Conservation (phyloP, 176 grass and related monocot species). For the Carex myosuroides region DNA sequence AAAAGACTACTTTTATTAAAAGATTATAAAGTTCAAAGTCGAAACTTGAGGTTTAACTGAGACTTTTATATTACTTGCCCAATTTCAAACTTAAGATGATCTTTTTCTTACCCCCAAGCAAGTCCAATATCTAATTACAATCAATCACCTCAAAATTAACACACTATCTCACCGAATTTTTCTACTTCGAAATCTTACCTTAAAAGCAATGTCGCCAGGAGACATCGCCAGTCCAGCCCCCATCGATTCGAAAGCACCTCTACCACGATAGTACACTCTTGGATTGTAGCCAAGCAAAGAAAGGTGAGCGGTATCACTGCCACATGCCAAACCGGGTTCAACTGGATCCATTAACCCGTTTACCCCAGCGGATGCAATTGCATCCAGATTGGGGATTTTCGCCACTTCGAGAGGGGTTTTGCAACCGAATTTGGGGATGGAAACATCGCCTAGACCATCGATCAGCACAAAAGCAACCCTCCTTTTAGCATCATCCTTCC, state of each 20-base stretch:
- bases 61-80: background rate
- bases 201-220: constrained; percentile 95
- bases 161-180: background rate
- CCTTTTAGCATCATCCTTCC: constrained; percentile 1
- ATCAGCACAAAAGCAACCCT: constrained; percentile 71
- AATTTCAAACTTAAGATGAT: background rate
- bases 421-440: constrained; percentile 40
- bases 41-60: background rate
- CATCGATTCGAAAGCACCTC: constrained; percentile 98
- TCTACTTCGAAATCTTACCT: constrained; percentile 31
- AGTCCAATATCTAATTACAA: background rate
- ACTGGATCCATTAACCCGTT: constrained; percentile 91
- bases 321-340: constrained; percentile 73
- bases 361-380: constrained; percentile 63
- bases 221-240: constrained; percentile 82
- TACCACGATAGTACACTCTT: constrained; percentile 74
- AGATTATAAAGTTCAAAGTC: background rate
- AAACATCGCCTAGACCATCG: constrained; percentile 77
- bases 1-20: background rate
- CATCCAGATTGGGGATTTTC: constrained; percentile 42
- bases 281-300: constrained; percentile 85
- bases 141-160: background rate
- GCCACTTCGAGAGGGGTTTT: constrained; percentile 49
- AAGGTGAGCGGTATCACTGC: constrained; percentile 92
- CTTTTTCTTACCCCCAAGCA: background rate